Base-by-base conservation (phyloP, 208 protist genomes). In the Leishmania lainsoni region DNA sequence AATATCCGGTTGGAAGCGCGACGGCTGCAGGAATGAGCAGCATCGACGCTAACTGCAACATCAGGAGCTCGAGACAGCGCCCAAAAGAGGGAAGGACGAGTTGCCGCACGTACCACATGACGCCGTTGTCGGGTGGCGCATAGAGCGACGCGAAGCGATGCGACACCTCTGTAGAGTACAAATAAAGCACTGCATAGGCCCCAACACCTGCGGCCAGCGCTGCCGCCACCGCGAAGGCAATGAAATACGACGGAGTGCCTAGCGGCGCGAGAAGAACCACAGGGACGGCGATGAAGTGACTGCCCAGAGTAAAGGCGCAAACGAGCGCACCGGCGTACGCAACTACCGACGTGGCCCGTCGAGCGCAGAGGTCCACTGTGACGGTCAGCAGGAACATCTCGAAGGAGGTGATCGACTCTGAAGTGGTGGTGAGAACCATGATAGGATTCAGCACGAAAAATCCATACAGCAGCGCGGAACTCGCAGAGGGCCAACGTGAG, bases 31-130 rank as follows among this genome's bases (percentile, higher is more conserved):
- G 87, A 32, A 86, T 78, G n/a, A 86, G 45, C 51, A 94, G 35
- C 45, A 91, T n/a, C 17, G 90, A 66, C 72, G 93, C 89, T 26
- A 97, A 65, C 76, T 94, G 87, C 84, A 91, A 32, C 78, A 85
- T 86, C 76, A 93, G 74, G 35, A 91, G 75, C 58, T 90, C 88
- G 48, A 94, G 77, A 51, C 83, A 90, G 35, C 88, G 83, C 45
- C 78, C 77, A 80, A 95, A 95, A 56, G 81, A 82, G 3, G 89
- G 81, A 14, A 94, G 83, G 26, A 92, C 84, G 49, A 94, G 83
- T 82, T 95, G 91, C 8, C 91, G 89, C 81, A 95, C 91, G 76
- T 95, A 95, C 92, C 93, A 95, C 84, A 91, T 86, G 35, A 90
- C 83, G 26, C 90, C 88, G 63, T 90, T 90, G 74, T 95, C 92